These are phyloP conservation scores for Erythrophleum fordii DNA, from an alignment of 306 rosid species.

Conservation along the genomic window DNA sequence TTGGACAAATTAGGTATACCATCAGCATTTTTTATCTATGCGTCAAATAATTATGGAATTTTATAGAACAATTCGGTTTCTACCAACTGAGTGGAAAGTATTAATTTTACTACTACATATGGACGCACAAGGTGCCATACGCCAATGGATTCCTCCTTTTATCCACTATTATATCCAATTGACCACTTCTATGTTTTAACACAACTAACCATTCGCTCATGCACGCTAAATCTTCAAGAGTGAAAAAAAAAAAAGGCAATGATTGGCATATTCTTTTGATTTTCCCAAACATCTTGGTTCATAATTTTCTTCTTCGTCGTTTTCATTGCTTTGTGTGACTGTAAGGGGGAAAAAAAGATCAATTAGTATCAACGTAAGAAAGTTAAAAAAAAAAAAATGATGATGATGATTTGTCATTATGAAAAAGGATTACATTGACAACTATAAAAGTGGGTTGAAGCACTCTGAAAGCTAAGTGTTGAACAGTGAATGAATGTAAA, in stretches of 20 bases:
- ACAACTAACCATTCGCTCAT: background rate
- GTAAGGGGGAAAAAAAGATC: background rate
- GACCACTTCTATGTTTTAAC: background rate
- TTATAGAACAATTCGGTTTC: too few species aligned
- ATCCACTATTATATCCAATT: background rate
- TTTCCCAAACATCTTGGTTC: constrained; percentile 4
- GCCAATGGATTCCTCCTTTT: background rate
- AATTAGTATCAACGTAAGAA: constrained; percentile 31
- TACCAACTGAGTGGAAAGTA: too few species aligned
- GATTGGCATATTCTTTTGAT: background rate
- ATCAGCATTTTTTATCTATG: too few species aligned
- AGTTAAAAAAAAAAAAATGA: background rate
- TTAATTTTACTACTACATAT: background rate
- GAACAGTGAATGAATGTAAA: background rate
- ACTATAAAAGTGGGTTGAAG: constrained; percentile 21
- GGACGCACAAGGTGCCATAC: background rate
- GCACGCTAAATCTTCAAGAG: background rate
- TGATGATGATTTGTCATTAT: constrained; percentile 44
- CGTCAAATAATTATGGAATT: too few species aligned
- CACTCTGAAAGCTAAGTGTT: background rate
- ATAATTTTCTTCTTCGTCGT: constrained; percentile 32
- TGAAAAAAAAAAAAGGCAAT: constrained; percentile 16
- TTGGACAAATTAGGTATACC: too few species aligned
- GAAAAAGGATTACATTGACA: constrained; percentile 38
- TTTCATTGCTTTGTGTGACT: constrained; percentile 16